Conservation (phyloP, 2,329 filamentous ascomycete genomes). For the Apiospora aurea region DNA sequence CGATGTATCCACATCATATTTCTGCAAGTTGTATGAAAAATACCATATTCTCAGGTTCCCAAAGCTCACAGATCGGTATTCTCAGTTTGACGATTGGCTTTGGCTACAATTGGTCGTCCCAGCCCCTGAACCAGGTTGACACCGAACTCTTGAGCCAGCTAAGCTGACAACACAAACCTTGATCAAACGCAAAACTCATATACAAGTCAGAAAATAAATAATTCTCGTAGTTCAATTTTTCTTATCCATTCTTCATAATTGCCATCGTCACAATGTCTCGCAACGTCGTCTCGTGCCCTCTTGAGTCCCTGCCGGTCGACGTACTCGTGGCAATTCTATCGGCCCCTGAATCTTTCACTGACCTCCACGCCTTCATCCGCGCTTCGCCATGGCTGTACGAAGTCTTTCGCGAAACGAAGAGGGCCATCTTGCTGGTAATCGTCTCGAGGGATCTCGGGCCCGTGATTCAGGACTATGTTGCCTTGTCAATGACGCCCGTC, state of each 20-base stretch:
- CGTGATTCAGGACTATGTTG: neutral
- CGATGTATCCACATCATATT: no score
- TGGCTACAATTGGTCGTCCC: no score
- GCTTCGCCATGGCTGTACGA: neutral
- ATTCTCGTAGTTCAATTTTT: no score
- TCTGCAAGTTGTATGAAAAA: no score
- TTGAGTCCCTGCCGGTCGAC: neutral
- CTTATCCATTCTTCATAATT: neutral
- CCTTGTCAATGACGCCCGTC: neutral
- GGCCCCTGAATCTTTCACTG: neutral
- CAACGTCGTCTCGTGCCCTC: neutral
- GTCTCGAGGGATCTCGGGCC: neutral
- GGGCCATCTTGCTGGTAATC: neutral
- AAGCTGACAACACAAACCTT: no score
- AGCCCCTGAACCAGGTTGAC: no score
- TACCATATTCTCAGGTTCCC: no score
- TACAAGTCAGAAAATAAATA: no score
- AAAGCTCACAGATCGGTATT: no score
- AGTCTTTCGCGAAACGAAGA: neutral
- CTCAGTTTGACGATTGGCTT: no score
- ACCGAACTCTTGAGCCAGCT: no score
- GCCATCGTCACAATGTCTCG: neutral
- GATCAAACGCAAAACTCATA: no score
- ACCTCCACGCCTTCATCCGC: neutral
- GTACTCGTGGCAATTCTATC: neutral